These are phyloP conservation scores for Hericium coralloides DNA, from an alignment of 768 basidiomycete genomes.

Conservation along the genomic window DNA sequence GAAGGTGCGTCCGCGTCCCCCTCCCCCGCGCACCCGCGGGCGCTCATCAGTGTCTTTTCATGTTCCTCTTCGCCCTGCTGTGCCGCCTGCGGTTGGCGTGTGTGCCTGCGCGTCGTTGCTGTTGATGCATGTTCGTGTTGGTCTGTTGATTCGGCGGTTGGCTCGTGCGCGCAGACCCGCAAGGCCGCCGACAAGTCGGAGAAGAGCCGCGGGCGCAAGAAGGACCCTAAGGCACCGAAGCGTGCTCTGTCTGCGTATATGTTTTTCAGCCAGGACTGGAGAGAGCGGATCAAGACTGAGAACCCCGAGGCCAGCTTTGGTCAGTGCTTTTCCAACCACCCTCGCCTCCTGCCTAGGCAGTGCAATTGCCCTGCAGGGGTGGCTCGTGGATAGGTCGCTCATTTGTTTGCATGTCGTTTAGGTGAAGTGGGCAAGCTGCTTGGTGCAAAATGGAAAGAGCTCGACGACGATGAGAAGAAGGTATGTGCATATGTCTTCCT, in stretches of 20 bases:
- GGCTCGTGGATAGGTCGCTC: slow-evolving; percentile 8
- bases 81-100: slow-evolving; percentile 1
- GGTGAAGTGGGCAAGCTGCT: slow-evolving; percentile 93
- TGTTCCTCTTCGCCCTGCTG: slow-evolving; percentile 1
- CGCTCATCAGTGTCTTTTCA: background rate
- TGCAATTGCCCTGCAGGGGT: background rate
- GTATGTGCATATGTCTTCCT: slow-evolving; percentile 28
- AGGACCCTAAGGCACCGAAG: slow-evolving; percentile 83
- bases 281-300: slow-evolving; percentile 90
- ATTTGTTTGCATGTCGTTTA: slow-evolving; percentile 20
- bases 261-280: slow-evolving; percentile 97
- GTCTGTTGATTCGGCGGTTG: slow-evolving; percentile 8
- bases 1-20: slow-evolving; percentile 40
- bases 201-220: slow-evolving; percentile 53
- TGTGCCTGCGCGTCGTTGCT: background rate
- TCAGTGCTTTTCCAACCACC: slow-evolving; percentile 22
- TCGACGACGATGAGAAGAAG: slow-evolving; percentile 87
- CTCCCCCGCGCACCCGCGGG: slow-evolving; percentile 9
- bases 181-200: slow-evolving; percentile 71
- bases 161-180: slow-evolving; percentile 34
- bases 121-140: slow-evolving; percentile 3
- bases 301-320: slow-evolving; percentile 95
- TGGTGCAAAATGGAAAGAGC: slow-evolving; percentile 95
- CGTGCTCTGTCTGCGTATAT: slow-evolving; percentile 94
- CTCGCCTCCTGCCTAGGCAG: slow-evolving; percentile 1